Base-by-base conservation (phyloP, 2,329 filamentous ascomycete species). In the Fusarium sp. region DNA sequence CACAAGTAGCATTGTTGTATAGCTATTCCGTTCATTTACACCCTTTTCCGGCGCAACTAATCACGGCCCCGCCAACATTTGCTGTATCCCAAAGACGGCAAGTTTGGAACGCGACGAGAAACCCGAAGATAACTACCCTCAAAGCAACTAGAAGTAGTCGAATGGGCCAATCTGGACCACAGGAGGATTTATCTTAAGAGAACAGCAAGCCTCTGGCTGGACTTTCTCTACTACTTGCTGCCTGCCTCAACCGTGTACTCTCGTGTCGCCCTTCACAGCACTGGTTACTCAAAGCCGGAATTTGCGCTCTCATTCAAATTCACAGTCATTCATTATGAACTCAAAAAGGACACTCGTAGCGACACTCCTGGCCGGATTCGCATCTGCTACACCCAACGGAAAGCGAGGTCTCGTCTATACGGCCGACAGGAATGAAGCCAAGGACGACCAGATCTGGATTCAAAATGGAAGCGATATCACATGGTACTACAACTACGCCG, bases 401-500 rank as follows among this genome's bases (percentile, higher is more conserved):
- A 95, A 95, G 82, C 92, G 94, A 75, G 94, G 94, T 32, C 91
- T 97, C 62, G 88, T 91, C 78, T 93, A 91, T 81, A 89, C 93
- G 20, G 87, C 90, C 8, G 89, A 90, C 68, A 72, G 83, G 6
- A 80, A 88, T 1, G 84, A 87, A 66, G 86, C 90, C 1, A 68
- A 85, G 17, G 94, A 96, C 82, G 90, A 94, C 83, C 80, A 86
- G 56, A 86, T 93, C 76, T 95, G 93, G 92, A 84, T 86, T 12
- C 81, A 85, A 50, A 62, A 84, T 7, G 86, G 85, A 40, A 89
- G 88, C 20, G 88, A 90, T 47, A 83, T 96, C 65, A 92, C 90
- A 4, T 97, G 94, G 94, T 97, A 97, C 86, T 97, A 96, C 87
- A 96, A 95, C 85, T 97, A 95, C 82, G 82, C 84, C 30, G 79